A percentile compares a stretch with the other conserved stretches of the same genome.
Evolutionary conservation across 495 filamentous ascomycete genomes (phyloP).

Genomic region (Staphylotrichum longicolle): DNA sequence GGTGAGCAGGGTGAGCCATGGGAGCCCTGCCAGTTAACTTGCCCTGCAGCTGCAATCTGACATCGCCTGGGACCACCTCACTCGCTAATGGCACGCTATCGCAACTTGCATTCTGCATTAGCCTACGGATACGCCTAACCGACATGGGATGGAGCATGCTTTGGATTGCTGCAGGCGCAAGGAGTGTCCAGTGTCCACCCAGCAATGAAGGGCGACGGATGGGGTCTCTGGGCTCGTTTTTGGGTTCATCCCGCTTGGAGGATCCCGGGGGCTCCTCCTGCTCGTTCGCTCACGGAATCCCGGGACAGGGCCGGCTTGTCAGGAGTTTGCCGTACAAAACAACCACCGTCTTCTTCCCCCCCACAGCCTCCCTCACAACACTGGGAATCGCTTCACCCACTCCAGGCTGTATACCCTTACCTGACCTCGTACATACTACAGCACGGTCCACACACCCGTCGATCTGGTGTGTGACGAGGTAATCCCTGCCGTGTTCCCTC

Average conservation of each 20-base stretch:
- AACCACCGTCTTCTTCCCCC: neutral
- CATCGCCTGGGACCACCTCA: neutral
- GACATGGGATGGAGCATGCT: conserved; percentile 1
- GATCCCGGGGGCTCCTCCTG: neutral
- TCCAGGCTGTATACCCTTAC: neutral
- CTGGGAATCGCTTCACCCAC: neutral
- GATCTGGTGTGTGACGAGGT: neutral
- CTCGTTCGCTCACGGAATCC: neutral
- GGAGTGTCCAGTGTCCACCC: neutral
- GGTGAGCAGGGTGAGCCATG: no score
- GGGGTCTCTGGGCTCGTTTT: neutral
- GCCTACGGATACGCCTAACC: neutral
- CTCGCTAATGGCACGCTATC: neutral
- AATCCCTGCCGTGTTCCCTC: neutral
- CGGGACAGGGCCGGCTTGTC: neutral
- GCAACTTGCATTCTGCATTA: neutral
- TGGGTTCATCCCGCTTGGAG: conserved; percentile 1
- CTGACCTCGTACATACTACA: neutral
- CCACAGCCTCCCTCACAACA: neutral
- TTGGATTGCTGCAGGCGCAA: neutral
- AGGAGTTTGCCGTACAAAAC: conserved; percentile 1
- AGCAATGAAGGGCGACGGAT: no score
- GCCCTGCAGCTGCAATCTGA: neutral
- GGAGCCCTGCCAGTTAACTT: no score
- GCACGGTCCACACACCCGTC: neutral